Percentiles rank a stretch among this genome's conserved stretches.
Evolutionary conservation across 352 stramenopile species (phyloP).

Genomic region (Phytopythium helicoides): DNA sequence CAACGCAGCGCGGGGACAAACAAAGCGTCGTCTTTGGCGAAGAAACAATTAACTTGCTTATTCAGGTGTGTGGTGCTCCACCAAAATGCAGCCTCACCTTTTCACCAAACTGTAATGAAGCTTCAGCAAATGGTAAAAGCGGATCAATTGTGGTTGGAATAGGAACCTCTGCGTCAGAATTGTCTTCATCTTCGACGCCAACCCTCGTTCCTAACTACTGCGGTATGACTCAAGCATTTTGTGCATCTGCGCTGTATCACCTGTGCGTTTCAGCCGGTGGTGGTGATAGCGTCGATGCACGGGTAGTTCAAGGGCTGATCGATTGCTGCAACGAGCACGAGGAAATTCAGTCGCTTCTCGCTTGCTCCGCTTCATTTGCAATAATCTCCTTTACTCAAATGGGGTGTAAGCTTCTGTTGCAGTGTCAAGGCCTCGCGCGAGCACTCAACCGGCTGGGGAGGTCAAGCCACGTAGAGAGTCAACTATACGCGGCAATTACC

Average conservation of each 20-base stretch:
- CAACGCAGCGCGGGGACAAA: constrained; percentile 48
- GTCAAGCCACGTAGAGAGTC: constrained; percentile 70
- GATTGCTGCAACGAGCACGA: constrained; percentile 71
- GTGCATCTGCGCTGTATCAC: constrained; percentile 71
- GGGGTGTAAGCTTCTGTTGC: constrained; percentile 51
- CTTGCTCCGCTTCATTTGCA: constrained; percentile 72
- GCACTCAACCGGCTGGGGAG: constrained; percentile 71
- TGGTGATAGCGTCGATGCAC: constrained; percentile 30
- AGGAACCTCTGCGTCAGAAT: background rate
- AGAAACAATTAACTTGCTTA: constrained; percentile 40
- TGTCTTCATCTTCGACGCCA: background rate
- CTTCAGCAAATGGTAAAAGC: background rate
- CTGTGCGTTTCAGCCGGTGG: constrained; percentile 42
- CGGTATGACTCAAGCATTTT: constrained; percentile 58
- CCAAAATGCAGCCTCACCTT: constrained; percentile 4
- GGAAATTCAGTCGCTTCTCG: constrained; percentile 61
- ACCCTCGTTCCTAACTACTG: constrained; percentile 6
- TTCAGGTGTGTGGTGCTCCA: constrained; percentile 34
- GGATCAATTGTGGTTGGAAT: too few species aligned
- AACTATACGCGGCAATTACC: constrained; percentile 77
- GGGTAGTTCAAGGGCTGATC: constrained; percentile 63
- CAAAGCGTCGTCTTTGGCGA: constrained; percentile 41
- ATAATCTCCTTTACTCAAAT: constrained; percentile 74
- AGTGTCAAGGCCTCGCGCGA: constrained; percentile 43
- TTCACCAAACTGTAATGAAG: background rate